Evolutionary conservation across 305 asterid species (phyloP), one percentile per base, ranked within the genome.

Genomic region (Fraxinus velutina): DNA sequence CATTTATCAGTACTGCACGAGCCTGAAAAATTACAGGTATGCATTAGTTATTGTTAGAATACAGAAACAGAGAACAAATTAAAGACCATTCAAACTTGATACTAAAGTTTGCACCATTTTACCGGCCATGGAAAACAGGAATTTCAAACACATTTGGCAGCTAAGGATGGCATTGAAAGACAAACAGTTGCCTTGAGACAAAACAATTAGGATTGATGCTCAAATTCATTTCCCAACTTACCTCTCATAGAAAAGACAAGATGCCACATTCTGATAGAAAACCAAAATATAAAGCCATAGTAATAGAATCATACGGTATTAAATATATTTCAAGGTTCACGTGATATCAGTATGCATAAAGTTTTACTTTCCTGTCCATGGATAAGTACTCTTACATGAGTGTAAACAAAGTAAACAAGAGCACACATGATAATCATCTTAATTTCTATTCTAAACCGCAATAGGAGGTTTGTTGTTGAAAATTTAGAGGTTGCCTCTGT

Each of bases 1-100:
- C 99, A 89, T 96, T 94, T 89, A 96, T 94, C 80, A 96, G 86
- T 78, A 96, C 90, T 6, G 98, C 99, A 86, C 99, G 98, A 82
- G 94, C 97, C 98, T 96, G 94, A 88, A 80, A 88, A 80, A 81
- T 72, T 64, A 62, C 57, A 74, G 71, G 15, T 79, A 79, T 47
- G 42, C 15, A 77, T 83, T 85, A 81, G 82, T 81, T 10, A 70
- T 15, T 15, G 39, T 32, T 5, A 29, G 39, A 29, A 29, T 4
- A 27, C 30, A 29, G 74, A 68, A 70, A 71, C 37, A 13, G 6
- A 33, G 42, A 71, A 32, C 75, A 64, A 64, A 64, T 64, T 24
- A 24, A 64, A 64, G 36, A 64, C 73, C 73, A 64, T 27, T 64
- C 73, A 64, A 64, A 12, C 36, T 64, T 64, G 73, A 64, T 13